Evolutionary conservation across 78 protist species (phyloP), one percentile per base, ranked within the genome.

Genomic region (slime mould (Dictyostelium discoideum)): DNA sequence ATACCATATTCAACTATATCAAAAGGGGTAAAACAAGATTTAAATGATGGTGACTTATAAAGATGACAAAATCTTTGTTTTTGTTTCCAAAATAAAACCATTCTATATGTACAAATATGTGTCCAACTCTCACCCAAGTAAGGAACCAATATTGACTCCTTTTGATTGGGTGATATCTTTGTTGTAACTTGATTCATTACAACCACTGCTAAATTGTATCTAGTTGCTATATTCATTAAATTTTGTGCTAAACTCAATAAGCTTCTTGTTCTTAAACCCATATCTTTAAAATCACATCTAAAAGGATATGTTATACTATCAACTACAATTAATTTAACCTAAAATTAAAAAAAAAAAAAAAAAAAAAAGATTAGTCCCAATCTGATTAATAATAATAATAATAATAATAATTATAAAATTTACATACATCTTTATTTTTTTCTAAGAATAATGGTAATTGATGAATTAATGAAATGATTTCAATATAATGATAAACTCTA

Each of bases 261-360:
- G 9, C 82, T 7, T 22, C 97, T 76, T 1, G 94, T 88, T 29
- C 96, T 74, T 85, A 80, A 26, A 1, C 44, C 93, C 85, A 77
- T 76, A 48, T 97, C 96, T 6, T 14, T 20, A 20, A 96, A 93
- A 48, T 87, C 87, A 72, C 74, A 42, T 3, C 98, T 82, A 63
- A 97, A 97, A n/a, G 96, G 98, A 32, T 90, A 97, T 0, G 98
- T 85, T 10, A 96, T 77, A 67, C 96, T 92, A 93, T 97, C 98
- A 8, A 97, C 24, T 0, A 96, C 48, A 8, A 97, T 86, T 37
- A 96, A 85, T 44, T 63, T 84, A 9, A 74, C 81, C 81, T 74
- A 16, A n/a, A 26, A 11, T 26, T n/a, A 13, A 26, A 29, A 13
- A 42, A 42, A 42, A 32, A 32, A 32, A 32, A 32, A 32, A 32